Conservation (phyloP, 345 rosid species). For the Rhodamnia argentea region DNA sequence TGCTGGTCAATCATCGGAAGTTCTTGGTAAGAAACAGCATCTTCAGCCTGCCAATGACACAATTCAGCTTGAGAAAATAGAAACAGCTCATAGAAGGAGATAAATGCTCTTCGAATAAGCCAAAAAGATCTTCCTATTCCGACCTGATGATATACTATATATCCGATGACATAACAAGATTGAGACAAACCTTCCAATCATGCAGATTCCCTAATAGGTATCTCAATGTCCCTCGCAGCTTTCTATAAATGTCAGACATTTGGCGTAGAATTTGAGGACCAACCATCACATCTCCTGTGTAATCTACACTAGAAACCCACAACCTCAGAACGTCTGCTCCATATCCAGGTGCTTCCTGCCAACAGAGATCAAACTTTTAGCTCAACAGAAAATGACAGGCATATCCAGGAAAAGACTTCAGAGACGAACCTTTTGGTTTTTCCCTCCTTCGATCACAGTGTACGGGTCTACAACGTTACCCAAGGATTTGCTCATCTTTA, state of each 20-base stretch:
- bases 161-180: not conserved
- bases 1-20: conserved; percentile 87
- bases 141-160: not conserved
- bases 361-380: conserved; percentile 10
- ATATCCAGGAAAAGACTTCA: not conserved
- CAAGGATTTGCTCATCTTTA: conserved; percentile 94
- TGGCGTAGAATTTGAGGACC: conserved; percentile 83
- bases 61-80: not conserved
- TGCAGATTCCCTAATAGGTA: conserved; percentile 91
- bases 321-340: conserved; percentile 95
- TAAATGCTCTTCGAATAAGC: not conserved
- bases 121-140: not conserved
- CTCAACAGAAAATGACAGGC: not conserved
- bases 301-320: conserved; percentile 99
- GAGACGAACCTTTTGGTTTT: conserved; percentile 51
- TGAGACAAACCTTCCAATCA: conserved; percentile 71
- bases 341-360: conserved; percentile 85
- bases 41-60: conserved; percentile 50
- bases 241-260: conserved; percentile 88
- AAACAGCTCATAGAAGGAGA: not conserved
- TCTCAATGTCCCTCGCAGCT: conserved; percentile 85
- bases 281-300: conserved; percentile 71
- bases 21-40: conserved; percentile 58
- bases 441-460: conserved; percentile 74
- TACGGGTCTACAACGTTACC: conserved; percentile 93